phyloP scores from a whole-genome alignment of 2,329 filamentous ascomycete genomes.

The Clarireedia homoeocarpa region DNA sequence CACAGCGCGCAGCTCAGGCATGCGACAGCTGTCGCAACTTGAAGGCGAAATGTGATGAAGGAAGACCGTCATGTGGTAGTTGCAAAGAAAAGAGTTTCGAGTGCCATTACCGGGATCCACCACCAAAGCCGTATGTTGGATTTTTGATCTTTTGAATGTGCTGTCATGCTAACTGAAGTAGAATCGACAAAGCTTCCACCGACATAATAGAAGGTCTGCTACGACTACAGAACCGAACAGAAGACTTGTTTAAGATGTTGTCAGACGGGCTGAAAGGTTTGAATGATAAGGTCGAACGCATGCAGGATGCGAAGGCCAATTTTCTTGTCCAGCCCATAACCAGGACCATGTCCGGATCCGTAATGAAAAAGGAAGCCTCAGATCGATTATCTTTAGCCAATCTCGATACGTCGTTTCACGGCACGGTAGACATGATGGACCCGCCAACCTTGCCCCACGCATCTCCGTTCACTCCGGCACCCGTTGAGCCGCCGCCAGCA shows the following conservation, averaged over 20 bases:
- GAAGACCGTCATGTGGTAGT: slow-evolving; percentile 66
- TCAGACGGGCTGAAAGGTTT: slow-evolving; percentile 12
- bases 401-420: too few species aligned
- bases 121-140: slow-evolving; percentile 75
- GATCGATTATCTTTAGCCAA: too few species aligned
- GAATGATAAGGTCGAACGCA: slow-evolving; percentile 1
- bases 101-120: slow-evolving; percentile 85
- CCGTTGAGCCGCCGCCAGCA: neutral
- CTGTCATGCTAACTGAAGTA: slow-evolving; percentile 19
- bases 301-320: neutral
- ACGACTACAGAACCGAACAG: slow-evolving; percentile 15
- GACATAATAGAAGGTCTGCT: slow-evolving; percentile 47
- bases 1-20: slow-evolving; percentile 48
- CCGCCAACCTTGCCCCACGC: neutral
- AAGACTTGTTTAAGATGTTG: slow-evolving; percentile 3
- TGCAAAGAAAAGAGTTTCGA: slow-evolving; percentile 79
- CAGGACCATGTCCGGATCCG: too few species aligned
- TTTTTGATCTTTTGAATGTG: slow-evolving; percentile 24
- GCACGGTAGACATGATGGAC: neutral
- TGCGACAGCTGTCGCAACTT: slow-evolving; percentile 84
- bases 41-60: slow-evolving; percentile 89
- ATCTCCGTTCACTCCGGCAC: neutral
- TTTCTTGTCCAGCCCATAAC: neutral
- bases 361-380: too few species aligned
- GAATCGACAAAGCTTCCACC: slow-evolving; percentile 47